Evolutionary conservation across 1,284 basidiomycete genomes (phyloP).

Genomic region (Abortiporus biennis): DNA sequence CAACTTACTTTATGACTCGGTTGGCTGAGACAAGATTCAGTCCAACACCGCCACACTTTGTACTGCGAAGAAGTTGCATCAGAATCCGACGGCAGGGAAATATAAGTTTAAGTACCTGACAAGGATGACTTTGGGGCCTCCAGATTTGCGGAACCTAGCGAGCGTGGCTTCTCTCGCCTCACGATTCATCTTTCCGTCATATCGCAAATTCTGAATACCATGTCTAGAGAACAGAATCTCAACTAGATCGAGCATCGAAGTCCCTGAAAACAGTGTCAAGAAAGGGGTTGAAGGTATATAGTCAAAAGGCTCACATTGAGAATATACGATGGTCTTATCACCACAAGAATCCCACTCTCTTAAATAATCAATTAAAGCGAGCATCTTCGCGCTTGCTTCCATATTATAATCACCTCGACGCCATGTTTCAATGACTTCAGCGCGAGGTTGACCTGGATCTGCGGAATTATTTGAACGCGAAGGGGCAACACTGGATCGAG

Average conservation of each 20-base stretch:
- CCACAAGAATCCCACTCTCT: slow-evolving; percentile 54
- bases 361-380: slow-evolving; percentile 44
- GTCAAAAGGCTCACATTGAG: slow-evolving; percentile 46
- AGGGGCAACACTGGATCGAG: not conserved
- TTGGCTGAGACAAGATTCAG: slow-evolving; percentile 62
- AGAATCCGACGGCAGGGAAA: slow-evolving; percentile 1
- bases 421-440: slow-evolving; percentile 45
- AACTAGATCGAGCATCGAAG: slow-evolving; percentile 62
- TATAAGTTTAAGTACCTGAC: slow-evolving; percentile 41
- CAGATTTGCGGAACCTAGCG: slow-evolving; percentile 41
- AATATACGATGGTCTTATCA: slow-evolving; percentile 66
- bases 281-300: not conserved
- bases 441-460: slow-evolving; percentile 29
- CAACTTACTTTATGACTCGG: slow-evolving; percentile 54
- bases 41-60: slow-evolving; percentile 64
- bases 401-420: slow-evolving; percentile 48
- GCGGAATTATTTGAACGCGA: slow-evolving; percentile 3
- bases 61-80: slow-evolving; percentile 29
- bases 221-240: slow-evolving; percentile 50
- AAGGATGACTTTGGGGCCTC: slow-evolving; percentile 55
- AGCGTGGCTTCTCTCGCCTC: slow-evolving; percentile 42
- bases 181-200: slow-evolving; percentile 60
- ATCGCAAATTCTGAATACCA: slow-evolving; percentile 53
- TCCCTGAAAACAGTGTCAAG: slow-evolving; percentile 41
- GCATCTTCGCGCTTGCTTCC: slow-evolving; percentile 66